Conservation (phyloP, 164 flowering plant genomes). For the Magnolia changhungtana region DNA sequence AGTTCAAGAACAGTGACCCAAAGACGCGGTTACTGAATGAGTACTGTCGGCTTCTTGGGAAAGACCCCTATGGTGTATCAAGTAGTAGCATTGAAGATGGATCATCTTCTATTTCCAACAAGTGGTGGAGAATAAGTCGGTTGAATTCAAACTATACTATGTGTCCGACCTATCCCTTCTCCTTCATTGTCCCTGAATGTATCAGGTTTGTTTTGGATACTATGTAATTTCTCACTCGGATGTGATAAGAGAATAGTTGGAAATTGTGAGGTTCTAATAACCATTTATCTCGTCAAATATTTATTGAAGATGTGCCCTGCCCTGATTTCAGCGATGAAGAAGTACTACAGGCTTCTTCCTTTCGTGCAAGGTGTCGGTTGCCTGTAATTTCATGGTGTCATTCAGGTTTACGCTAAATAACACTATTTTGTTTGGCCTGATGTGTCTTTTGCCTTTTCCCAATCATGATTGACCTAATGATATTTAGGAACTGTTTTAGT, state of each 20-base stretch:
- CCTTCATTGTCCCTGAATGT: slow-evolving; percentile 76
- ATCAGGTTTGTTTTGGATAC: slow-evolving; percentile 46
- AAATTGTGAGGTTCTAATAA: background rate
- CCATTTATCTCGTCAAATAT: background rate
- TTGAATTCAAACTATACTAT: slow-evolving; percentile 69
- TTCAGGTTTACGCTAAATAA: slow-evolving; percentile 44
- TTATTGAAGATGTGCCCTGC: background rate
- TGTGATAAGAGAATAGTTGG: background rate
- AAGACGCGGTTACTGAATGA: slow-evolving; percentile 80
- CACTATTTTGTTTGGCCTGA: slow-evolving; percentile 3
- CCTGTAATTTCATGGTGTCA: slow-evolving; percentile 96
- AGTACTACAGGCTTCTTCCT: slow-evolving; percentile 67
- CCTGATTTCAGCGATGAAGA: slow-evolving; percentile 55
- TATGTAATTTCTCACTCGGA: background rate
- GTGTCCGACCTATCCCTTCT: slow-evolving; percentile 89
- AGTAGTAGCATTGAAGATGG: slow-evolving; percentile 52
- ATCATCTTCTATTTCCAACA: slow-evolving; percentile 62
- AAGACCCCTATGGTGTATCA: slow-evolving; percentile 43
- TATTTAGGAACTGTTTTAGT: background rate
- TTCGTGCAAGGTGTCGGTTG: slow-evolving; percentile 85
- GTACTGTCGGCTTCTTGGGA: slow-evolving; percentile 84
- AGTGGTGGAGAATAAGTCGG: slow-evolving; percentile 82
- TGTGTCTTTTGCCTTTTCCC: background rate
- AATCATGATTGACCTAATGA: background rate
- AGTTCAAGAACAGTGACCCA: slow-evolving; percentile 50